These are phyloP conservation scores for Neltuma alba DNA, from an alignment of 306 rosid genomes.

Conservation along the genomic window DNA sequence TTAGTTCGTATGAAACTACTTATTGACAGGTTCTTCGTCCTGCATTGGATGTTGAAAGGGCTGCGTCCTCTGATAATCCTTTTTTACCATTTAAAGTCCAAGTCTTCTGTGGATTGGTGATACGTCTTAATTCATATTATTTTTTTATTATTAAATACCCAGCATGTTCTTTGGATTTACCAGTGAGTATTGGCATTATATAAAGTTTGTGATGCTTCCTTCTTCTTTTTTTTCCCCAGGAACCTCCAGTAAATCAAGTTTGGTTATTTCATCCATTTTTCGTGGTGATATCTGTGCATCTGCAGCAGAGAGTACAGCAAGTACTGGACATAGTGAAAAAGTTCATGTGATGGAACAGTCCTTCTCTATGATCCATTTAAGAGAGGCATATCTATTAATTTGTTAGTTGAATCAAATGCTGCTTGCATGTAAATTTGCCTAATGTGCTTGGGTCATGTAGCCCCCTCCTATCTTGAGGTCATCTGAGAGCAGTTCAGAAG, in stretches of 20 bases:
- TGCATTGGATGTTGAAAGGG: slow-evolving; percentile 66
- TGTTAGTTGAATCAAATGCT: slow-evolving; percentile 19
- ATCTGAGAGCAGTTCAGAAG: slow-evolving; percentile 72
- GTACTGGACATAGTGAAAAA: slow-evolving; percentile 60
- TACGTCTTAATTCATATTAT: not conserved
- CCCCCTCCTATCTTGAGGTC: slow-evolving; percentile 89
- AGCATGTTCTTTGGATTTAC: slow-evolving; percentile 21
- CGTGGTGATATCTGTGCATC: slow-evolving; percentile 67
- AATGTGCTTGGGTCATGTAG: slow-evolving; percentile 46
- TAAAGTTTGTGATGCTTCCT: slow-evolving; percentile 22
- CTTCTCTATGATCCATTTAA: slow-evolving; percentile 67
- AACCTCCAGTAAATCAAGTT: slow-evolving; percentile 59
- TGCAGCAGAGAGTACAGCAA: slow-evolving; percentile 56
- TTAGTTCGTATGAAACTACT: slow-evolving; percentile 30
- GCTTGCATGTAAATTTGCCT: slow-evolving; percentile 10
- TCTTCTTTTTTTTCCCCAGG: slow-evolving; percentile 52
- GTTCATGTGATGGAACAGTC: slow-evolving; percentile 59
- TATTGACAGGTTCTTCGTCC: slow-evolving; percentile 62
- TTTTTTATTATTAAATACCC: not conserved
- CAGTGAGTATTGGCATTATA: slow-evolving; percentile 6
- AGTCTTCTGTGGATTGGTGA: not conserved
- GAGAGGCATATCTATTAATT: slow-evolving; percentile 60
- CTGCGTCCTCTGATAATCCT: slow-evolving; percentile 57
- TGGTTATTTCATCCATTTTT: slow-evolving; percentile 92
- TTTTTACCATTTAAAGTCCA: slow-evolving; percentile 4